Base-by-base conservation (phyloP, 306 rosid species). In the Begonia masoniana region DNA sequence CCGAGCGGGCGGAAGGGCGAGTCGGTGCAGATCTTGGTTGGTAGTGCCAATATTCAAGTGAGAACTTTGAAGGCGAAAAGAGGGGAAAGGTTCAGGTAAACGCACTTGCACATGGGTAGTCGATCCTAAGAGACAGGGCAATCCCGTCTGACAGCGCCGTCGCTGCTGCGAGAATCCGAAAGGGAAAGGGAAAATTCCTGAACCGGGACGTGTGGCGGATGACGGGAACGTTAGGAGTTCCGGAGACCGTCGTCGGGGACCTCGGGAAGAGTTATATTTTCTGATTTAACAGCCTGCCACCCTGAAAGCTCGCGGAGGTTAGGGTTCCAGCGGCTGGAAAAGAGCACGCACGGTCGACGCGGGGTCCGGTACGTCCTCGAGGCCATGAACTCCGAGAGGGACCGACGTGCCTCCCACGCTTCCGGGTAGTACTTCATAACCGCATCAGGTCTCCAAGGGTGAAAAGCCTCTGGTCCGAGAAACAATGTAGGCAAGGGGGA, bases 211-310 rank as follows among this genome's bases (percentile, higher is more conserved):
- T 21, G 54, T 12, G 54, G 54, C 54, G 15, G 54, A 51, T 26
- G 12, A 51, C 54, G n/a, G n/a, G n/a, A 51, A 51, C 5, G 4
- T 51, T 51, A 51, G 54, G 23, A 4, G 17, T 21, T 51, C 54
- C 4, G 4, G 24, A 4, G 54, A 51, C n/a, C n/a, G 5, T 51
- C 54, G 54, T 8, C n/a, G 10, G 5, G 54, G 54, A 26, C 4
- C 54, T 51, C 23, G 12, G 54, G 54, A 51, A 51, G 21, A 51
- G 23, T 51, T 6, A 6, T 51, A 21, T 51, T 51, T 51, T 51
- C 54, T 51, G 6, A n/a, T 51, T 51, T 51, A 51, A 4, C 4
- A 51, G 24, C 54, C 54, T 3, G 4, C 54, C 54, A 21, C 15
- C 54, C 54, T 3, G 15, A 3, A 12, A n/a, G 7, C 4, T 16